Conservation (phyloP, 176 grass and related monocot species). For the Rhynchospora tenuis region DNA sequence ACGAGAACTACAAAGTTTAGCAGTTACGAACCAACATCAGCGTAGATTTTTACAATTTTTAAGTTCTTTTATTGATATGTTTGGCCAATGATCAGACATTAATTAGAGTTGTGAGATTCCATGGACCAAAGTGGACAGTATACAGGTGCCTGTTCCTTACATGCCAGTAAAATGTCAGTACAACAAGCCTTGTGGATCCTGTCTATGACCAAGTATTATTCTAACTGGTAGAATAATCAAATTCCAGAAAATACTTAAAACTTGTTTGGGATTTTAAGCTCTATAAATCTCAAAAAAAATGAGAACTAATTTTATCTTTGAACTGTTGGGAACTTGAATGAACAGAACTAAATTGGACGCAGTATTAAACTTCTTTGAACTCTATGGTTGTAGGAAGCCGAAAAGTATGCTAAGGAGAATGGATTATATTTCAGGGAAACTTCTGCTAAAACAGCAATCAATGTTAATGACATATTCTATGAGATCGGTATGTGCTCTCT, state of each 20-base stretch:
- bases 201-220: too few species aligned
- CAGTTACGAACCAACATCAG: not conserved
- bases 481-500: conserved; percentile 64
- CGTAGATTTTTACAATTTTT: not conserved
- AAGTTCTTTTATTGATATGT: not conserved
- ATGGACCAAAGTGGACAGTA: not conserved
- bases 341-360: not conserved
- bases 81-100: not conserved
- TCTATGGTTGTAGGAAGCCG: conserved; percentile 54
- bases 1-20: not conserved
- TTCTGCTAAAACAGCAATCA: conserved; percentile 88
- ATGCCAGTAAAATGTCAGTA: not conserved
- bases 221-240: not conserved
- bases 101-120: not conserved
- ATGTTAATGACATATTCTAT: conserved; percentile 91
- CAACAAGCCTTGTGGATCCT: not conserved
- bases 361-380: not conserved
- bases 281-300: not conserved
- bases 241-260: not conserved
- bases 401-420: conserved; percentile 80
- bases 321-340: not conserved
- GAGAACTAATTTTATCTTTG: not conserved
- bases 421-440: conserved; percentile 90
- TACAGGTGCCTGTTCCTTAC: not conserved
- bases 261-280: not conserved